These are phyloP conservation scores for Apiospora sp. DNA, from an alignment of 2,329 filamentous ascomycete genomes.

Conservation along the genomic window DNA sequence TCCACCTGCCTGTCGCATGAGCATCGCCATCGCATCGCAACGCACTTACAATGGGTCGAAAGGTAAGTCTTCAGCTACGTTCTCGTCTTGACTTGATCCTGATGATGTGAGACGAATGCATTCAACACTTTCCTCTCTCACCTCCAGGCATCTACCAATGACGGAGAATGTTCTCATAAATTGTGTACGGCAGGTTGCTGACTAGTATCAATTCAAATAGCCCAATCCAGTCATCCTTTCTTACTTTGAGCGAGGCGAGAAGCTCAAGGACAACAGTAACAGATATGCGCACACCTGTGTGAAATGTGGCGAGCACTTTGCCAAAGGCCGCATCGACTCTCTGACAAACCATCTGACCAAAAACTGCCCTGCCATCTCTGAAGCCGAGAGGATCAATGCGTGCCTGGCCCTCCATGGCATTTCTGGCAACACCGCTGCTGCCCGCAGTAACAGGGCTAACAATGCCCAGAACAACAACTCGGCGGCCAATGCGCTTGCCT, in stretches of 20 bases:
- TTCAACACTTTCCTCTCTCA: not conserved
- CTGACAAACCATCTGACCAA: conserved; percentile 84
- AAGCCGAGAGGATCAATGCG: conserved; percentile 78
- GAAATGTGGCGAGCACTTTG: conserved; percentile 85
- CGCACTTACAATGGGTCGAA: conserved; percentile 15
- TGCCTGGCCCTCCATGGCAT: conserved; percentile 77
- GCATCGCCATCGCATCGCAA: conserved; percentile 18
- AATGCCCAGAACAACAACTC: conserved; percentile 24
- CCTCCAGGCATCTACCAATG: not conserved
- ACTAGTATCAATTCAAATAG: conserved; percentile 10
- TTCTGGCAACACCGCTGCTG: conserved; percentile 29
- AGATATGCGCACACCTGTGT: conserved; percentile 74
- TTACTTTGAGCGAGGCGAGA: conserved; percentile 87
- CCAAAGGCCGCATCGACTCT: conserved; percentile 87
- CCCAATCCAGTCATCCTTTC: conserved; percentile 71
- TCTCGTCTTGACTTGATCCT: not conserved
- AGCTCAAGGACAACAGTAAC: conserved; percentile 89
- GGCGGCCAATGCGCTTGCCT: conserved; percentile 23
- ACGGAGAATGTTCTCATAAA: not conserved
- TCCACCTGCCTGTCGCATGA: conserved; percentile 7
- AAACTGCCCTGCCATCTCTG: conserved; percentile 81
- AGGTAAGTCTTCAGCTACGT: not conserved
- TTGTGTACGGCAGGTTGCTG: not conserved
- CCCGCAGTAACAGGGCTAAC: conserved; percentile 18
- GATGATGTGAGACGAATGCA: not conserved